A percentile compares a stretch with the other conserved stretches of the same genome.
phyloP scores from a whole-genome alignment of 495 filamentous ascomycete species.

The Hypoxylon fuscum region DNA sequence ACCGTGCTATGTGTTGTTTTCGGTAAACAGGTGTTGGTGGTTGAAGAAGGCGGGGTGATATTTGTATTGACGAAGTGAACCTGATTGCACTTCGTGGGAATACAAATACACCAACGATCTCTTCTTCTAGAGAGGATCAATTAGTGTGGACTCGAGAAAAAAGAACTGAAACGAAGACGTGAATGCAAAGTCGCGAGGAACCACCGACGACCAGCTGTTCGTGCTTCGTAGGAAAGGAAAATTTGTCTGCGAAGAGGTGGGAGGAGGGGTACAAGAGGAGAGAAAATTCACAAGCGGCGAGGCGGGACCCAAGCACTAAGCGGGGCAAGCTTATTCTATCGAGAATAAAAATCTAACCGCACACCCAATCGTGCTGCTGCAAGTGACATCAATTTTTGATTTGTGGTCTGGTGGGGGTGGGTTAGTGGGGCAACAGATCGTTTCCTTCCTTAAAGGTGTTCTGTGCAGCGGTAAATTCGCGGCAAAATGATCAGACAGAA shows the following conservation, averaged over 20 bases:
- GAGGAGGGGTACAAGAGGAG: constrained; percentile 38
- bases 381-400: constrained; percentile 27
- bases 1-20: constrained; percentile 39
- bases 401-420: constrained; percentile 24
- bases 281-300: constrained; percentile 27
- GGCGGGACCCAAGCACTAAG: constrained; percentile 29
- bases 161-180: constrained; percentile 21
- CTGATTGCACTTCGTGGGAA: constrained; percentile 33
- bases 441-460: constrained; percentile 9
- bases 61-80: constrained; percentile 31
- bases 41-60: constrained; percentile 33
- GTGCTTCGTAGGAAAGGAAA: constrained; percentile 41
- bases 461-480: constrained; percentile 21
- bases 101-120: constrained; percentile 33
- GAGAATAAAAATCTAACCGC: neutral
- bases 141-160: constrained; percentile 18
- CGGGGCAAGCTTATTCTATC: constrained; percentile 38
- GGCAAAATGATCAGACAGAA: constrained; percentile 13
- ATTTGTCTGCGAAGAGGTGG: constrained; percentile 33
- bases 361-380: no score
- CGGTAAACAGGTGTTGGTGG: constrained; percentile 37
- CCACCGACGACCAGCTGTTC: constrained; percentile 45
- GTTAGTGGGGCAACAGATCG: neutral
- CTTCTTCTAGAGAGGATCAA: constrained; percentile 36
- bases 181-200: constrained; percentile 44